Conservation (phyloP, 192 early-diverging fungal species). For the Rhizophagus clarus region DNA sequence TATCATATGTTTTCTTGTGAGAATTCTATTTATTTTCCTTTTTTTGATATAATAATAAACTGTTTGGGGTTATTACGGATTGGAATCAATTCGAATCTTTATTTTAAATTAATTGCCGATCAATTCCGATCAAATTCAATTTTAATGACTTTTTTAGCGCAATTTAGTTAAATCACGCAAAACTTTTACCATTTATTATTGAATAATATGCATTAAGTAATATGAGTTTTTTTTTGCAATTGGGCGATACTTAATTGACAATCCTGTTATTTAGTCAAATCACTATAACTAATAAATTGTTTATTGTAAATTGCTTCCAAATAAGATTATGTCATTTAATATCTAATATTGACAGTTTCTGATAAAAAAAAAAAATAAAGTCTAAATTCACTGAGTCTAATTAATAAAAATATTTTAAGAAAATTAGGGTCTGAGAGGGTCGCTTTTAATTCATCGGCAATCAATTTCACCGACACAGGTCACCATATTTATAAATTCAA, state of each 20-base stretch:
- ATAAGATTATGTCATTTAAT: not conserved
- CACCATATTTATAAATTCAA: too few relatives aligned
- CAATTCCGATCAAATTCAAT: not conserved
- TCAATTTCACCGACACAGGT: too few relatives aligned
- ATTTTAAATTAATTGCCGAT: not conserved
- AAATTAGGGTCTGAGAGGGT: too few relatives aligned
- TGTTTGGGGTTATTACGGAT: not conserved
- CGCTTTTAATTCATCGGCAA: too few relatives aligned
- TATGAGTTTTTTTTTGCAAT: not conserved
- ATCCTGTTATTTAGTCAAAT: conserved; percentile 8
- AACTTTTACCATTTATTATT: not conserved
- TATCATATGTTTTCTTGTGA: conserved; percentile 35
- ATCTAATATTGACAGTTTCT: not conserved
- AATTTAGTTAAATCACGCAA: conserved; percentile 29
- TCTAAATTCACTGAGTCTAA: too few relatives aligned
- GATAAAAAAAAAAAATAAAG: too few relatives aligned
- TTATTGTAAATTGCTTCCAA: not conserved
- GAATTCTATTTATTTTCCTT: conserved; percentile 30
- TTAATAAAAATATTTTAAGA: too few relatives aligned
- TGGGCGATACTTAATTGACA: not conserved
- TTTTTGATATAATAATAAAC: conserved; percentile 17
- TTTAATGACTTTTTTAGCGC: conserved; percentile 27
- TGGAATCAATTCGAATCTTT: not conserved
- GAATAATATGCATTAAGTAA: not conserved
- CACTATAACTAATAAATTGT: conserved; percentile 5